These are phyloP conservation scores for Salix purpurea DNA, from an alignment of 345 rosid species.

Conservation along the genomic window DNA sequence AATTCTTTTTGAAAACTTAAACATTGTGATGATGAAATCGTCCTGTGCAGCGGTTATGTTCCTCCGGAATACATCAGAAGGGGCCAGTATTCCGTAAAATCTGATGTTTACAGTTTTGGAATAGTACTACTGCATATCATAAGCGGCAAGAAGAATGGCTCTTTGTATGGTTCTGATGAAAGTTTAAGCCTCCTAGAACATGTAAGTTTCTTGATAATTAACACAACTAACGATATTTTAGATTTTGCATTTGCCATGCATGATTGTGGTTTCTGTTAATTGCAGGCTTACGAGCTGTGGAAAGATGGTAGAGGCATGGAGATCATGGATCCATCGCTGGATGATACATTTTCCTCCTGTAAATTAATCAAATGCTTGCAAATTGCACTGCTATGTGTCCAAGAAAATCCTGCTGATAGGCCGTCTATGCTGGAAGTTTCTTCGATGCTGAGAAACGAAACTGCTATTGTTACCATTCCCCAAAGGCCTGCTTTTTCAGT, in stretches of 20 bases:
- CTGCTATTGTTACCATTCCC: slow-evolving; percentile 5
- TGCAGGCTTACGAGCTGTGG: slow-evolving; percentile 33
- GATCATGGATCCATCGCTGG: slow-evolving; percentile 27
- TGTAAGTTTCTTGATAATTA: background rate
- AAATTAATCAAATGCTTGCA: slow-evolving; percentile 29
- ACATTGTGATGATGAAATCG: too few relatives aligned
- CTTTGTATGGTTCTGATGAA: slow-evolving; percentile 21
- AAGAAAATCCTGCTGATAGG: slow-evolving; percentile 23
- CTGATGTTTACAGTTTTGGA: slow-evolving; percentile 51
- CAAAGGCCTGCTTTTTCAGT: slow-evolving; percentile 35
- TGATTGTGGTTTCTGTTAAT: background rate
- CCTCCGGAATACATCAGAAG: slow-evolving; percentile 47
- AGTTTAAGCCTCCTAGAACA: slow-evolving; percentile 7
- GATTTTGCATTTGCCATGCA: too few relatives aligned
- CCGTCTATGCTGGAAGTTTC: slow-evolving; percentile 33
- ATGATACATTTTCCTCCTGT: slow-evolving; percentile 17
- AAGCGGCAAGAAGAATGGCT: slow-evolving; percentile 35
- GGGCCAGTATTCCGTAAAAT: slow-evolving; percentile 44
- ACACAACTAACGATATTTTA: too few relatives aligned
- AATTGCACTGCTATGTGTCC: slow-evolving; percentile 33
- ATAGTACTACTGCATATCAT: slow-evolving; percentile 47
- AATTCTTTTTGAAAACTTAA: too few relatives aligned
- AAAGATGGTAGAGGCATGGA: slow-evolving; percentile 16
- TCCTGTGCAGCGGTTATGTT: slow-evolving; percentile 36
- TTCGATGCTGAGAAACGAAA: slow-evolving; percentile 20